Evolutionary conservation across 2,329 filamentous ascomycete genomes (phyloP), one percentile per base, ranked within the genome.

Genomic region (Pyrenophora seminiperda): DNA sequence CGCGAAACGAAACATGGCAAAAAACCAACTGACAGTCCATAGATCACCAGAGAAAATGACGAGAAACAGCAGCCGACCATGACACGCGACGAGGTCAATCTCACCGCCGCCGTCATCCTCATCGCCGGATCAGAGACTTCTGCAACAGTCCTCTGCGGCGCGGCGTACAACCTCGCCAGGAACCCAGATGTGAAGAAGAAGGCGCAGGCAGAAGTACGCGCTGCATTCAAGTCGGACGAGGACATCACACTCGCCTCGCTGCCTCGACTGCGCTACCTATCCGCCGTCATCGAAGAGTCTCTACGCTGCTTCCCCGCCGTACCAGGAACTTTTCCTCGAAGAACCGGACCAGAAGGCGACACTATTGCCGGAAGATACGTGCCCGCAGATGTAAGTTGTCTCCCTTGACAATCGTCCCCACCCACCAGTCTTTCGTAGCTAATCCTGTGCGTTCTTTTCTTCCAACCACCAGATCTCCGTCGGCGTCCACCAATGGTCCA

Each of bases 101-200:
- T 65, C 11, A 59, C 59, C 13, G 65, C 61, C 17, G 65, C 67
- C 27, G 53, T 69, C 5, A 36, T 62, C 22, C 56, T 63, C 44
- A 33, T 59, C 11, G 62, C 62, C 5, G 62, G 62, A 6, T 62
- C 55, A 15, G 61, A 66, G 39, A 66, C 63, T 7, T 58, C 63
- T 7, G 63, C 63, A 7, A 66, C 58, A 2, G 46, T 58, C 2
- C 45, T 65, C 9, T 45, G 51, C 4, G 60, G 58, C 6, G 55
- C 53, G 9, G 55, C 54, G 2, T 56, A 51, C 30, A 52, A 46
- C 10, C 52, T 65, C 10, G 34, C 57, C 11, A 54, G 47, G 31
- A 58, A 44, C 17, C 58, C 56, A 5, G 19, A 51, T 5, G 41
- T 20, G 2, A 50, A 55, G 32, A 42, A 49, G 24, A 54, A 44